phyloP scores from a whole-genome alignment of 345 rosid genomes.

The Xanthoceras sorbifolium region DNA sequence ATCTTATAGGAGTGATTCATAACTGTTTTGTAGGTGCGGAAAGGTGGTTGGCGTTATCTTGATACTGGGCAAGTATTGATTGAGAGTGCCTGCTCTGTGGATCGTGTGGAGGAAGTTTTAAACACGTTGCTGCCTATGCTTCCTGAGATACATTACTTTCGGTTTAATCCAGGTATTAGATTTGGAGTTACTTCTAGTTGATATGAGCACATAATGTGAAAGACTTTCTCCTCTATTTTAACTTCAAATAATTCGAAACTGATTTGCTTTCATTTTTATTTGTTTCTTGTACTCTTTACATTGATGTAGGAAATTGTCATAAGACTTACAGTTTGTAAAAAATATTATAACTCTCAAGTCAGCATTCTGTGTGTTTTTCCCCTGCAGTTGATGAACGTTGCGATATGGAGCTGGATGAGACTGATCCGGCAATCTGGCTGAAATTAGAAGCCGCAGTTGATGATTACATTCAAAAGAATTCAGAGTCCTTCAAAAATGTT shows the following conservation, averaged over 20 bases:
- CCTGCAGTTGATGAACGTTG: constrained; percentile 89
- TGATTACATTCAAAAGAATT: constrained; percentile 74
- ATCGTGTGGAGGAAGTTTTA: constrained; percentile 95
- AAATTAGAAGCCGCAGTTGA: constrained; percentile 85
- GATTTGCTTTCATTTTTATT: neutral
- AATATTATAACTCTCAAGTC: constrained; percentile 17
- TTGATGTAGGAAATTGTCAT: constrained; percentile 1
- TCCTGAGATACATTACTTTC: constrained; percentile 88
- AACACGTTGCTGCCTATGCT: constrained; percentile 93
- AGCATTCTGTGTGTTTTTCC: constrained; percentile 21
- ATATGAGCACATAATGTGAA: constrained; percentile 3
- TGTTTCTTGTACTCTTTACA: constrained; percentile 2
- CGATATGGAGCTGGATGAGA: constrained; percentile 98
- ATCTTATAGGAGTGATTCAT: constrained; percentile 11
- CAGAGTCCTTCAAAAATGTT: constrained; percentile 63
- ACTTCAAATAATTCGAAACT: neutral
- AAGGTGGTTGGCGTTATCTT: constrained; percentile 98
- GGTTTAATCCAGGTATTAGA: constrained; percentile 82
- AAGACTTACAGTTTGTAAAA: constrained; percentile 6
- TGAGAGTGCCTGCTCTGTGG: constrained; percentile 99
- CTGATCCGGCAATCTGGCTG: constrained; percentile 94
- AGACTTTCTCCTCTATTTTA: constrained; percentile 2
- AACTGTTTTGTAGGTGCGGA: constrained; percentile 58
- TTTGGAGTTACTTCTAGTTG: constrained; percentile 4
- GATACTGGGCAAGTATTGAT: constrained; percentile 98